phyloP scores from a whole-genome alignment of 2,329 filamentous ascomycete species.

The Pseudogymnoascus sp. region DNA sequence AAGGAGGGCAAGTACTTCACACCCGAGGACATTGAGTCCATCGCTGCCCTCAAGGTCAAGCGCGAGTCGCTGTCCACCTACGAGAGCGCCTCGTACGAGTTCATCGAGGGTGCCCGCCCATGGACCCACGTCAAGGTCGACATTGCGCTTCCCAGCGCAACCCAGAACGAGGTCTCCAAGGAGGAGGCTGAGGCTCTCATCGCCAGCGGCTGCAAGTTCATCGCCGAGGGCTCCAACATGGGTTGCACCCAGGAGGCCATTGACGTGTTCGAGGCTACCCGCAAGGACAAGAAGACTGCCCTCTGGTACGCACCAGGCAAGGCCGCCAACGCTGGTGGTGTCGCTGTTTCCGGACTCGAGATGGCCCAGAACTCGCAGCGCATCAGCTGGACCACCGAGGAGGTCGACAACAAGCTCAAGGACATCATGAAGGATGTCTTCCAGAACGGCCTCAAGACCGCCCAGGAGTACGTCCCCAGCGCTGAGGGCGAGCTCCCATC shows the following conservation, averaged over 20 bases:
- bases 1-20: conserved; percentile 64
- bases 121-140: conserved; percentile 91
- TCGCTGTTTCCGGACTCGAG: conserved; percentile 93
- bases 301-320: conserved; percentile 98
- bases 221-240: conserved; percentile 98
- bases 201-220: conserved; percentile 67
- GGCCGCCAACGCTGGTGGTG: conserved; percentile 95
- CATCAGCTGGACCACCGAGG: conserved; percentile 75
- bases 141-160: conserved; percentile 84
- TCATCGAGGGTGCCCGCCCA: conserved; percentile 78
- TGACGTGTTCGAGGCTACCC: conserved; percentile 76
- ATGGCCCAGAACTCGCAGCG: conserved; percentile 97
- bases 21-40: conserved; percentile 67
- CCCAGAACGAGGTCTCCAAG: conserved; percentile 93
- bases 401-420: conserved; percentile 88
- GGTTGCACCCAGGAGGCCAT: conserved; percentile 95
- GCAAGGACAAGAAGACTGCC: conserved; percentile 62
- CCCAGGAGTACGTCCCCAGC: conserved; percentile 75
- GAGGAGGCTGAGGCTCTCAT: conserved; percentile 84
- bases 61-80: conserved; percentile 75
- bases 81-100: conserved; percentile 64
- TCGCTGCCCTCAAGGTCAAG: conserved; percentile 79
- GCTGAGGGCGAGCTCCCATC: conserved; percentile 79
- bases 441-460: conserved; percentile 78
- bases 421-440: conserved; percentile 93